Conservation (phyloP, 257 asterid species). For the Anisodus tanguticus region DNA sequence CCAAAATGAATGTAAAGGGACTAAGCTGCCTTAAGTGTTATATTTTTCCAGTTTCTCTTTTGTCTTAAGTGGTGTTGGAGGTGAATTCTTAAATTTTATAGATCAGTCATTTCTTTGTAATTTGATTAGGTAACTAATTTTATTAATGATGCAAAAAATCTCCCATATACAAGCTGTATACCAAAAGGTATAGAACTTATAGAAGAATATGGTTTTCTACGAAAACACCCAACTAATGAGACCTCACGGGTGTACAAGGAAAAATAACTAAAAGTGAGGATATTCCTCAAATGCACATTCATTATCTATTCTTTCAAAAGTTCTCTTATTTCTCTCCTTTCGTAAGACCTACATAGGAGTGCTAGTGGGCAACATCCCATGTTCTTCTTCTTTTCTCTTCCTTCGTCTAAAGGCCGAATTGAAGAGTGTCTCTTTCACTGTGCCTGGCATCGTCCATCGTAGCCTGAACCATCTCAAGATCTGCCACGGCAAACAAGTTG, state of each 20-base stretch:
- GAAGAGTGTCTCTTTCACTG: background rate
- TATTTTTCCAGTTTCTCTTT: background rate
- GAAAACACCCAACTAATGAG: background rate
- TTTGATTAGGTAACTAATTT: background rate
- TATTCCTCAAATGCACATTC: background rate
- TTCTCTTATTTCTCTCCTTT: background rate
- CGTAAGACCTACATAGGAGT: background rate
- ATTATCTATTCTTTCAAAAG: background rate
- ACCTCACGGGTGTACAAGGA: background rate
- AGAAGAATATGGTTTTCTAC: conserved; percentile 4
- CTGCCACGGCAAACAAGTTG: background rate
- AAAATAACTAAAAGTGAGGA: background rate
- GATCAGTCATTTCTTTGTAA: background rate
- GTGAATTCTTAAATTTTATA: conserved; percentile 5
- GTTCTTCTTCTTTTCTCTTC: background rate
- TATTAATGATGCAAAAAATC: background rate
- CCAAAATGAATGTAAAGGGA: background rate
- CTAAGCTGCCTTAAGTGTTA: background rate
- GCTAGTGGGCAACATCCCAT: conserved; percentile 7
- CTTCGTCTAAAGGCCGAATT: background rate
- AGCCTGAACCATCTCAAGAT: conserved; percentile 16
- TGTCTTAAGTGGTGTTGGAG: background rate
- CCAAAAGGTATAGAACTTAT: background rate
- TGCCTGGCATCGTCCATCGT: background rate
- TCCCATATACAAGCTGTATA: background rate